These are phyloP conservation scores for Penicillium nordicum DNA, from an alignment of 2,329 filamentous ascomycete species.

Conservation along the genomic window DNA sequence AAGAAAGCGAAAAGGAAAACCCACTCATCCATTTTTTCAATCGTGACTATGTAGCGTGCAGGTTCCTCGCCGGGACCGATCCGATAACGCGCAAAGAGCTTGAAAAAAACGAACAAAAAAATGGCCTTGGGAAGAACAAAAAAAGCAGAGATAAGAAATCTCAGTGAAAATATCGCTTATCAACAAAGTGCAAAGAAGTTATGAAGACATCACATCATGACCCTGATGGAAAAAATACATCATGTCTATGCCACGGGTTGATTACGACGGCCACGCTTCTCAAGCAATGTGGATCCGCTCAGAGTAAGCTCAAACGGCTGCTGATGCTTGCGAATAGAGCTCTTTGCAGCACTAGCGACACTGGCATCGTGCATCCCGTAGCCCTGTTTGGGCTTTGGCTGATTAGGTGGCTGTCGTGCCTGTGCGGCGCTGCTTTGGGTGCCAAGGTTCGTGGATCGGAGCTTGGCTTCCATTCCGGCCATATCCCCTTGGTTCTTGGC, in stretches of 20 bases:
- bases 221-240: not conserved
- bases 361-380: slow-evolving; percentile 87
- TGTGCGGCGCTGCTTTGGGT: slow-evolving; percentile 60
- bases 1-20: slow-evolving; percentile 10
- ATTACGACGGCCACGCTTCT: slow-evolving; percentile 56
- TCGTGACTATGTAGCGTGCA: slow-evolving; percentile 10
- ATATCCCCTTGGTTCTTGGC: slow-evolving; percentile 61
- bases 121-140: not conserved
- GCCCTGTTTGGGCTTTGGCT: slow-evolving; percentile 53
- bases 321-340: slow-evolving; percentile 71
- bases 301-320: slow-evolving; percentile 89
- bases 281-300: slow-evolving; percentile 84
- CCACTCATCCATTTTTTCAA: slow-evolving; percentile 5
- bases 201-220: slow-evolving; percentile 9
- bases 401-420: slow-evolving; percentile 55
- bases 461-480: slow-evolving; percentile 76
- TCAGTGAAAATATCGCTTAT: slow-evolving; percentile 13
- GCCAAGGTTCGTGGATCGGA: slow-evolving; percentile 76
- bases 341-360: slow-evolving; percentile 77
- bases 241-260: slow-evolving; percentile 28
- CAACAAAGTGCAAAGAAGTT: slow-evolving; percentile 6
- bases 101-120: not conserved
- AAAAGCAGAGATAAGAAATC: slow-evolving; percentile 3
- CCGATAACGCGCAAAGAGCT: slow-evolving; percentile 5
- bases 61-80: slow-evolving; percentile 6